A percentile compares a stretch with the other conserved stretches of the same genome.
phyloP scores from a whole-genome alignment of 148 eudicot species.

The Rhododendron vialii region DNA sequence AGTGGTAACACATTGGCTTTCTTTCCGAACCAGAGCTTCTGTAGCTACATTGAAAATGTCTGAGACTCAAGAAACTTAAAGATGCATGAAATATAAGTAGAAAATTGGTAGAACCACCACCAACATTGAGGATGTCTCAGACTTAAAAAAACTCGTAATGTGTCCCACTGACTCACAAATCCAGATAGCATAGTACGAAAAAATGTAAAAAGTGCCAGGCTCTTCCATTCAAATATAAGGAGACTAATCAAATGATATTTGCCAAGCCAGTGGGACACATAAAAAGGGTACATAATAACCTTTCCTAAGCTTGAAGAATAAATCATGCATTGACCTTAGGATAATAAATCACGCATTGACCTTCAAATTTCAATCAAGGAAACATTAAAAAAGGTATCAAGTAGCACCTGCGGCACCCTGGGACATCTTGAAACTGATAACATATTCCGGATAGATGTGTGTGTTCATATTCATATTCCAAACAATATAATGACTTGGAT shows the following conservation, averaged over 20 bases:
- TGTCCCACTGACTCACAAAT: neutral
- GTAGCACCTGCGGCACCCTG: constrained; percentile 18
- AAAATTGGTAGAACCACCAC: neutral
- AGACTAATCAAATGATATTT: neutral
- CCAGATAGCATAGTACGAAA: neutral
- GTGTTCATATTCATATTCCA: constrained; percentile 38
- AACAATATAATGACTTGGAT: constrained; percentile 33
- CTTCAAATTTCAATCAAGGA: neutral
- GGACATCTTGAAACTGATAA: constrained; percentile 29
- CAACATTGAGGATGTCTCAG: neutral
- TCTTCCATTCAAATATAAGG: neutral
- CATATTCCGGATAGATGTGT: constrained; percentile 35
- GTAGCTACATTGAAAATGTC: neutral
- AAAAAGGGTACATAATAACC: neutral
- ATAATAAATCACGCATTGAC: neutral
- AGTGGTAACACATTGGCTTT: constrained; percentile 13
- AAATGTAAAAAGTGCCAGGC: neutral
- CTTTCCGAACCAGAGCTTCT: constrained; percentile 15
- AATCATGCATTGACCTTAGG: neutral
- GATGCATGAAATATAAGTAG: neutral
- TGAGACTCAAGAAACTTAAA: neutral
- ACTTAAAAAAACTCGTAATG: neutral
- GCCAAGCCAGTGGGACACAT: neutral
- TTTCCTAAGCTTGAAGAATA: neutral
- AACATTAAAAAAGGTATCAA: neutral